phyloP scores from a whole-genome alignment of 495 filamentous ascomycete genomes.

The Margaritispora aquatica region DNA sequence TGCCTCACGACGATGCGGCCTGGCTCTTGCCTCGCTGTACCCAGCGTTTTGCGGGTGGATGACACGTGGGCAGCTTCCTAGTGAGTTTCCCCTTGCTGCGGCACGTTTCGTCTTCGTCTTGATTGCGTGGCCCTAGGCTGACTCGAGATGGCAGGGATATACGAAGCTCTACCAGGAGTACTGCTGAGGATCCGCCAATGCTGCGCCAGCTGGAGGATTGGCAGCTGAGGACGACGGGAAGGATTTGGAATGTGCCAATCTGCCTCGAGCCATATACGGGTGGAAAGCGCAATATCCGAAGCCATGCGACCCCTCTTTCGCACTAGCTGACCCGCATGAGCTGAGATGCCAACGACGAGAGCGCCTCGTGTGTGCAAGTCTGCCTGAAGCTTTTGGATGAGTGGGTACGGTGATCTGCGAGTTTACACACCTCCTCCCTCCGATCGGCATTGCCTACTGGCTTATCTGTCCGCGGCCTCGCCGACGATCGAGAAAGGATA shows the following conservation, averaged over 20 bases:
- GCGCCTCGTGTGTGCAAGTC: neutral
- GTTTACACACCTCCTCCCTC: neutral
- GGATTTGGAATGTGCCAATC: neutral
- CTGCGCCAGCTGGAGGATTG: neutral
- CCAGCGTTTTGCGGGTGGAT: neutral
- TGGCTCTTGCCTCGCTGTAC: neutral
- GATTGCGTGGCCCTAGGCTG: neutral
- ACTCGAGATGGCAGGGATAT: neutral
- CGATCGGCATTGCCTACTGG: neutral
- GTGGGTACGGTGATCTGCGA: neutral
- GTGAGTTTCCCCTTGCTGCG: neutral
- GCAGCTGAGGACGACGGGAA: neutral
- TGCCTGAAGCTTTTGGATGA: neutral
- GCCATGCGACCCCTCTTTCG: too few species aligned
- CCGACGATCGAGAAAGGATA: neutral
- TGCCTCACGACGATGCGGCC: constrained; percentile 4
- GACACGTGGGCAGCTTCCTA: neutral
- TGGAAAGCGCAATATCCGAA: too few species aligned
- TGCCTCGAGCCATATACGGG: neutral
- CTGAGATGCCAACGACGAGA: neutral
- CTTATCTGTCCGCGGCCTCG: neutral
- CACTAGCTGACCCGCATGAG: too few species aligned
- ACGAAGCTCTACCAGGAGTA: neutral
- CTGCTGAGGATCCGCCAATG: neutral
- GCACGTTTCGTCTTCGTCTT: too few species aligned